Base-by-base conservation (phyloP, 768 basidiomycete genomes). In the Pilatotrama ljubarskyi region DNA sequence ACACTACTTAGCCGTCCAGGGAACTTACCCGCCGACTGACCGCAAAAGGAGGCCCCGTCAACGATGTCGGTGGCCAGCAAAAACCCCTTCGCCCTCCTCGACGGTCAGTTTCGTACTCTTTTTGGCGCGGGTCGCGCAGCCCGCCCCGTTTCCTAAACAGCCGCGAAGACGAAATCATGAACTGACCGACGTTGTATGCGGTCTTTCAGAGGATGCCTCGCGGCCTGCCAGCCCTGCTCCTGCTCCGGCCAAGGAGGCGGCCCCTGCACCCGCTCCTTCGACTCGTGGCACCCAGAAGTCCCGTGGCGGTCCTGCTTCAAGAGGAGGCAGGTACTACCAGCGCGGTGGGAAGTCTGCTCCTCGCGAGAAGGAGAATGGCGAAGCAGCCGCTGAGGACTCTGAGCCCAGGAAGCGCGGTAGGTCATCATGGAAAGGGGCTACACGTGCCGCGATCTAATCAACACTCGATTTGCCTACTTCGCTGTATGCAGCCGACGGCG, bases 11-110 rank as follows among this genome's bases (percentile, higher is more conserved):
- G 61, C 62, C 62, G 57, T 61, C 60, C 61, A 64, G 63, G 62
- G 61, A 60, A 48, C 40, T 61, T 65, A 65, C 48, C 69, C 59
- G 63, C 70, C 65, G 67, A 70, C 64, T 66, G 71, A 67, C 64
- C 65, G 52, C 52, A 61, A 78, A 80, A 80, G 77, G 54, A 75
- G 80, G 82, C 84, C 81, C 85, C 85, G 83, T 80, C 83, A 77
- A 84, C 75, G 72, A 92, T 93, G 90, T 91, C 91, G 89, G 90
- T 93, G 84, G 91, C 88, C 79, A 85, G 85, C 73, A 86, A 78
- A 84, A 93, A 92, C 79, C 87, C 87, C 66, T 93, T 93, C 79
- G 84, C 90, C 75, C 70, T 92, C 77, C 80, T 93, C 75, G 86
- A 87, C 73, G 88, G 90, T 91, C 66, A 61, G 79, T 83, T 26